Base-by-base conservation (phyloP, 495 filamentous ascomycete genomes). In the Talaromyces adpressus region DNA sequence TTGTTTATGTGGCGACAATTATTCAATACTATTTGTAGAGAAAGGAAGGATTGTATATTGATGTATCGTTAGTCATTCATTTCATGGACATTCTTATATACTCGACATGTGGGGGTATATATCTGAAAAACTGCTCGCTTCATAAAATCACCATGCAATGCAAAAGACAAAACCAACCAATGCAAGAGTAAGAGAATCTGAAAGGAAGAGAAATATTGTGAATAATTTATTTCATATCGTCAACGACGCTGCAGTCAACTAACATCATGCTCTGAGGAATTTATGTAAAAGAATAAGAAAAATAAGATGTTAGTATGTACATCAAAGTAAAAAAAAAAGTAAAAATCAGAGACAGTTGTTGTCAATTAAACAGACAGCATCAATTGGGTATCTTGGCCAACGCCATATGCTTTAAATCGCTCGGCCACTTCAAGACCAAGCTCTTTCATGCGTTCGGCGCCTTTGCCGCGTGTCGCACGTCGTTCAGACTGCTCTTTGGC, bases 401-500 rank as follows among this genome's bases (percentile, higher is more conserved):
- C 77, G 62, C 79, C 87, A 61, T 87, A 88, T 65, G 83, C 82
- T 79, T 89, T 91, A 72, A 85, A 77, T 66, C 81, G 76, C 73
- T 82, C 91, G 62, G 89, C 90, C 81, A 92, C 90, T 70, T 91
- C 86, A 65, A 97, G 81, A 62, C 93, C 94, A 63, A 98, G 80
- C 73, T 97, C 91, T 67, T 91, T 84, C 94, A 98, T 98, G 70
- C 93, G 84, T 81, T 97, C 88, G 16, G 89, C 90, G 57, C 94
- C 94, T 73, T 91, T 90, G 56, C 94, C 95, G 49, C 90, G 91
- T 71, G 82, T 77, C 58, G 83, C 82, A 58, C 78, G 80, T 63
- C 82, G 83, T 62, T 81, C 80, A 62, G 71, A 68, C 72, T 87
- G 82, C 71, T 87, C 83, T 69, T 85, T 85, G 69, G 77, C 82